phyloP scores from a whole-genome alignment of 345 rosid genomes.

The Turritis glabra region DNA sequence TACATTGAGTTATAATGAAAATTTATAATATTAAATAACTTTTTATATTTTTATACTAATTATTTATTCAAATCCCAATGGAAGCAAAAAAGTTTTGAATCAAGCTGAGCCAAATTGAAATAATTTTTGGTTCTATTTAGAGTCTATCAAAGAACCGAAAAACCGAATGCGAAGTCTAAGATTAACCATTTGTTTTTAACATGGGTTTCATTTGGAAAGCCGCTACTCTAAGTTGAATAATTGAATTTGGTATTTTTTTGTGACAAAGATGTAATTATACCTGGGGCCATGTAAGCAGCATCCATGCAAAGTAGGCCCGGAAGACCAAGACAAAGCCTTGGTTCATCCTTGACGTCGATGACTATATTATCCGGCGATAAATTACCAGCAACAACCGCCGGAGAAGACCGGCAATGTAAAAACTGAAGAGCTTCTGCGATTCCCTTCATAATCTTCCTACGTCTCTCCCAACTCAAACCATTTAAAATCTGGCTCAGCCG shows the following conservation, averaged over 20 bases:
- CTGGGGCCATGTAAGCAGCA: conserved; percentile 60
- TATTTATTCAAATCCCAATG: neutral
- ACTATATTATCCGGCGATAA: conserved; percentile 61
- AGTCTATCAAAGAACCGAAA: neutral
- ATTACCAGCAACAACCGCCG: conserved; percentile 39
- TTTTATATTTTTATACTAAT: neutral
- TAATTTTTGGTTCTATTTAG: neutral
- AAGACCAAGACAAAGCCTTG: conserved; percentile 49
- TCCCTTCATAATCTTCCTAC: conserved; percentile 60
- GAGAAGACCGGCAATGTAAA: conserved; percentile 54
- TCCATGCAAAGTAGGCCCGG: conserved; percentile 41
- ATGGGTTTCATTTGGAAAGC: no score
- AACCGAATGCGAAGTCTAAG: neutral
- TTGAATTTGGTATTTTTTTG: no score
- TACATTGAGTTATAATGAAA: neutral
- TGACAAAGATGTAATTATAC: conserved; percentile 50
- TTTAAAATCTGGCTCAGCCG: conserved; percentile 47
- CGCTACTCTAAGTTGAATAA: no score
- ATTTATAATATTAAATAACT: neutral
- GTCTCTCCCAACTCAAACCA: conserved; percentile 61
- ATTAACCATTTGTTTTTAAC: neutral
- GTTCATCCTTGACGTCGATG: conserved; percentile 52
- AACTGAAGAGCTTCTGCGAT: conserved; percentile 61
- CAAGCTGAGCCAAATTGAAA: neutral
- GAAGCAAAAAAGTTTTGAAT: no score